Percentiles rank a stretch among this genome's conserved stretches.
Conservation (phyloP, 2,329 filamentous ascomycete species). For the Fusarium sp. region DNA sequence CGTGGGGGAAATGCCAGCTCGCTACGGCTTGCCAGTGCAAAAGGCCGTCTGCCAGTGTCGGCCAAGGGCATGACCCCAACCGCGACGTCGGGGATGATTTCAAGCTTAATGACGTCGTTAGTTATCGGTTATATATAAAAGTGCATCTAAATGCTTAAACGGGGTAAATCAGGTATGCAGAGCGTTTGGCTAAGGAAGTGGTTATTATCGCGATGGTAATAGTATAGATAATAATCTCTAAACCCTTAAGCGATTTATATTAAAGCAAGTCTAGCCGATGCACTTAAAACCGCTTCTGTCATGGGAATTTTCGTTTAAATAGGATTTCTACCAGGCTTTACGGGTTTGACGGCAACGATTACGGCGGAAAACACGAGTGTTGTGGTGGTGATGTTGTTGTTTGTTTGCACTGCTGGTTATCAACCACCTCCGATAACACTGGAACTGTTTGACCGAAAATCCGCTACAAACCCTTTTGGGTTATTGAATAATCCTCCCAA, state of each 20-base stretch:
- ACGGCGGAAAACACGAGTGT: not conserved
- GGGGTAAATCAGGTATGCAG: not conserved
- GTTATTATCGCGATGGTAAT: not conserved
- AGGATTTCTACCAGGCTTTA: too few species aligned
- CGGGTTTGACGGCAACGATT: not conserved
- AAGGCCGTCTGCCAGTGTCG: not conserved
- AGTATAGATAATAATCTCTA: not conserved
- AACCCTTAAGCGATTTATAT: not conserved
- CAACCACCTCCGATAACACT: not conserved
- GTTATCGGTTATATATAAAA: accelerated
- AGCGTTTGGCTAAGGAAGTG: not conserved
- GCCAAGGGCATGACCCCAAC: not conserved
- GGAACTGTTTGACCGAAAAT: not conserved
- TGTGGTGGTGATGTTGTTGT: not conserved
- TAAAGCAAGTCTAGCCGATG: not conserved
- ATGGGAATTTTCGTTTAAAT: not conserved
- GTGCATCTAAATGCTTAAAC: accelerated
- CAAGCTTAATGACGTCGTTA: not conserved
- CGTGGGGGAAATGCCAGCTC: not conserved
- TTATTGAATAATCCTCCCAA: not conserved
- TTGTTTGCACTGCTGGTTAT: not conserved
- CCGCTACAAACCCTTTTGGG: not conserved
- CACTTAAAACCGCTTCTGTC: not conserved
- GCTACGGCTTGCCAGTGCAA: not conserved
- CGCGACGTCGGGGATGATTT: not conserved